These are phyloP conservation scores for Echinochloa phyllopogon DNA, from an alignment of 176 grass and related monocot species.

Conservation along the genomic window DNA sequence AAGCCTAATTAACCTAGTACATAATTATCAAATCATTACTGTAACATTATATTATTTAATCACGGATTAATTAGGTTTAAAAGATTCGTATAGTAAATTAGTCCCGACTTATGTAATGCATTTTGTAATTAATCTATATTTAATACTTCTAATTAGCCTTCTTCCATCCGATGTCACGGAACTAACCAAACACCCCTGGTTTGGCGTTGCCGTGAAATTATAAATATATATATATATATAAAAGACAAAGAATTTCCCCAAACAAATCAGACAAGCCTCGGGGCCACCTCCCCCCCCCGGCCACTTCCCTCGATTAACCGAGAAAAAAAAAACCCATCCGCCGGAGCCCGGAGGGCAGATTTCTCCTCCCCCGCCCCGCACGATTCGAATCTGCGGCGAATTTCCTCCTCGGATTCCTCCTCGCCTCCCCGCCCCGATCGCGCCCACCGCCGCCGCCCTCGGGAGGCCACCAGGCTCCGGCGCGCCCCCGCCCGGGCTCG, in stretches of 20 bases:
- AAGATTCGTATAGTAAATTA: too few species aligned
- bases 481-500: slow-evolving; percentile 22
- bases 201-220: background rate
- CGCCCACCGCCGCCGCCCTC: background rate
- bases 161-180: too few species aligned
- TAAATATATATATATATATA: background rate
- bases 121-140: too few species aligned
- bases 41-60: too few species aligned
- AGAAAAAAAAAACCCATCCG: slow-evolving; percentile 11
- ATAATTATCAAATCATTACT: too few species aligned
- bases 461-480: background rate
- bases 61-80: too few species aligned
- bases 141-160: too few species aligned
- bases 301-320: background rate
- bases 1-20: too few species aligned
- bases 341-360: slow-evolving; percentile 2
- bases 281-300: background rate
- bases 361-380: background rate
- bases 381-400: slow-evolving; percentile 8
- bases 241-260: background rate
- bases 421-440: background rate
- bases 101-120: too few species aligned
- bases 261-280: background rate
- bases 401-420: background rate
- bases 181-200: too few species aligned